A percentile compares a stretch with the other conserved stretches of the same genome.
These are phyloP conservation scores for Pseudogymnoascus sp. DNA, from an alignment of 2,329 filamentous ascomycete genomes.

Conservation along the genomic window DNA sequence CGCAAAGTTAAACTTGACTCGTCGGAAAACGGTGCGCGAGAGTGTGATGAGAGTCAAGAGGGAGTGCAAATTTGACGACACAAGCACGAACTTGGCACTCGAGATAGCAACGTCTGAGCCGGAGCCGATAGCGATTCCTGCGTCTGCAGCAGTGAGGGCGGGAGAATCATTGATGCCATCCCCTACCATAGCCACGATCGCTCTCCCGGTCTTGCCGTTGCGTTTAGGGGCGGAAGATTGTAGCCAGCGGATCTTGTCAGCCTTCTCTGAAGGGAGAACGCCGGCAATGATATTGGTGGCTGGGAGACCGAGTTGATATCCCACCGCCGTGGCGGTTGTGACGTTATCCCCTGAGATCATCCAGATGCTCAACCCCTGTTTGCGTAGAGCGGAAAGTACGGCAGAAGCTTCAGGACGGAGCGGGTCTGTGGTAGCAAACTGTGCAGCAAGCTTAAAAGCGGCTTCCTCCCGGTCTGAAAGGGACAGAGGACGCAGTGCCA, in stretches of 20 bases:
- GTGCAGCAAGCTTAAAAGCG: too few species aligned
- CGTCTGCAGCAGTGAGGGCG: slow-evolving; percentile 68
- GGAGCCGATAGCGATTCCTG: slow-evolving; percentile 72
- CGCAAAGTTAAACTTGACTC: slow-evolving; percentile 59
- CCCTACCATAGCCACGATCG: slow-evolving; percentile 71
- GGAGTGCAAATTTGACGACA: slow-evolving; percentile 50
- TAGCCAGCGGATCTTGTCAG: slow-evolving; percentile 36
- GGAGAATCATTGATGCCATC: slow-evolving; percentile 84
- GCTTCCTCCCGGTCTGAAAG: too few species aligned
- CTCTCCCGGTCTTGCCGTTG: slow-evolving; percentile 26
- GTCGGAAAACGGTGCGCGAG: slow-evolving; percentile 50
- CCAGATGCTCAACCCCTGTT: slow-evolving; percentile 62
- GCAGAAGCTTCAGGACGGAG: slow-evolving; percentile 59
- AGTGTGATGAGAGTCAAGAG: slow-evolving; percentile 42
- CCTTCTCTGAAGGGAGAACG: slow-evolving; percentile 58
- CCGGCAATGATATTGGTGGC: slow-evolving; percentile 69
- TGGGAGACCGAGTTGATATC: slow-evolving; percentile 61
- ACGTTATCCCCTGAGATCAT: slow-evolving; percentile 84
- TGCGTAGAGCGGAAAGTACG: slow-evolving; percentile 54
- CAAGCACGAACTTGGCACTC: slow-evolving; percentile 71
- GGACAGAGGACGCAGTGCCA: too few species aligned
- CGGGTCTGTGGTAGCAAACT: slow-evolving; percentile 66
- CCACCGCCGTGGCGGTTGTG: slow-evolving; percentile 67
- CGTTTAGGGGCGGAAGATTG: slow-evolving; percentile 31
- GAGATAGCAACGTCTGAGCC: slow-evolving; percentile 78